Base-by-base conservation (phyloP, 2,329 filamentous ascomycete species). In the Metarhizium robertsii region DNA sequence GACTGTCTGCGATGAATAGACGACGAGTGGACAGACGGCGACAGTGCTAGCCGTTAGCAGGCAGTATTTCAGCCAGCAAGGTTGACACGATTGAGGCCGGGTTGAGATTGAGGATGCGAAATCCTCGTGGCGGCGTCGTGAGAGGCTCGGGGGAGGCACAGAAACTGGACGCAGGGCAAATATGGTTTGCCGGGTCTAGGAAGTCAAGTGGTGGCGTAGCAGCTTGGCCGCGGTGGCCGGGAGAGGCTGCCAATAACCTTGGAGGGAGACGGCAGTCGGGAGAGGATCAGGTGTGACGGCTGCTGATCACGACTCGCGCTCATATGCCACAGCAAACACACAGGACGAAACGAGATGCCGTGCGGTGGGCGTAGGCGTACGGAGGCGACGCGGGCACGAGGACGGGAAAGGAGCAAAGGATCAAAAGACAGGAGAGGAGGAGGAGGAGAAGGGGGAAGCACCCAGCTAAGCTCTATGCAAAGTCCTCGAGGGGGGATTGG, bases 231-330 rank as follows among this genome's bases (percentile, higher is more conserved):
- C 52, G 46, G 51, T 50, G 52, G 32, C 50, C 55, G 45, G 55
- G 52, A 51, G 59, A 53, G 53, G 55, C 60, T 58, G 52, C 59
- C 57, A 61, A 58, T 55, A 56, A 50, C 20, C 45, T 53, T 53
- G 38, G 45, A 55, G 51, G 48, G 45, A 54, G 29, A 38, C 42
- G 42, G 20, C n/a, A 11, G 1, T 45, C 42, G 11, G n/a, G 34
- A 48, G 40, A 36, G 53, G 51, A 20, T 51, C 53, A 57, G 32
- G 56, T 53, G 57, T 46, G 50, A 55, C 54, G 53, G 49, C 51
- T 45, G 55, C 52, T 46, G 30, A 46, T 49, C 46, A 58, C 54
- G 53, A 56, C 60, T 60, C 55, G 52, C 46, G 50, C 32, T 52
- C 55, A 46, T 49, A 36, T 29, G 54, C 36, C 45, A n/a, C 49